These are phyloP conservation scores for Iris pallida DNA, from an alignment of 116 monocot genomes.

Conservation along the genomic window DNA sequence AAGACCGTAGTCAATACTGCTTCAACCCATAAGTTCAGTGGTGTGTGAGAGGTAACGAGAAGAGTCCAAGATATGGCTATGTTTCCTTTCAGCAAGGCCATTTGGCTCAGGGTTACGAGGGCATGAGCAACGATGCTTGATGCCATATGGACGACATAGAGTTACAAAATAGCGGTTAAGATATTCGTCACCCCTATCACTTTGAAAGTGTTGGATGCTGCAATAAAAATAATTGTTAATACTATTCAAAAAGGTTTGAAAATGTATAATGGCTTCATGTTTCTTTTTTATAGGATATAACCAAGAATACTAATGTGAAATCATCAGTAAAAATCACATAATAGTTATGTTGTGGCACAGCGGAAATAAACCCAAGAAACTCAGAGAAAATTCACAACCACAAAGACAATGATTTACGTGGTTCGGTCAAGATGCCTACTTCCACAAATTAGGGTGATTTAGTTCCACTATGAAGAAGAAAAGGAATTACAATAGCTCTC, in stretches of 20 bases:
- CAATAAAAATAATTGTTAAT: not conserved
- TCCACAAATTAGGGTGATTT: no score
- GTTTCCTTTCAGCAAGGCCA: slow-evolving; percentile 2
- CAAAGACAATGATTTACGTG: no score
- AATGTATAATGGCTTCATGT: not conserved
- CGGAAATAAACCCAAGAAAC: no score
- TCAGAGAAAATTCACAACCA: no score
- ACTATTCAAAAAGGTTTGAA: not conserved
- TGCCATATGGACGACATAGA: not conserved
- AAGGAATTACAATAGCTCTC: no score
- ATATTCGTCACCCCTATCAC: not conserved
- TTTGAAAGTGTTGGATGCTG: not conserved
- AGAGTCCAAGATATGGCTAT: not conserved
- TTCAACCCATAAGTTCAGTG: not conserved
- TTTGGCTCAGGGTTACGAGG: not conserved
- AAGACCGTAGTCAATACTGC: not conserved
- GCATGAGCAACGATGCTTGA: not conserved
- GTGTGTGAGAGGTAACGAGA: not conserved
- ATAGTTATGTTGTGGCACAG: not conserved
- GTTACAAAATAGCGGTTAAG: not conserved
- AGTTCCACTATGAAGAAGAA: no score
- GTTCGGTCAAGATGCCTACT: no score
- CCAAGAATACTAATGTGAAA: not conserved
- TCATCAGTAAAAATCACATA: slow-evolving; percentile 1
- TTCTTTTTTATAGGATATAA: not conserved